phyloP scores from a whole-genome alignment of 2,329 filamentous ascomycete species.

The Zalaria sp. region DNA sequence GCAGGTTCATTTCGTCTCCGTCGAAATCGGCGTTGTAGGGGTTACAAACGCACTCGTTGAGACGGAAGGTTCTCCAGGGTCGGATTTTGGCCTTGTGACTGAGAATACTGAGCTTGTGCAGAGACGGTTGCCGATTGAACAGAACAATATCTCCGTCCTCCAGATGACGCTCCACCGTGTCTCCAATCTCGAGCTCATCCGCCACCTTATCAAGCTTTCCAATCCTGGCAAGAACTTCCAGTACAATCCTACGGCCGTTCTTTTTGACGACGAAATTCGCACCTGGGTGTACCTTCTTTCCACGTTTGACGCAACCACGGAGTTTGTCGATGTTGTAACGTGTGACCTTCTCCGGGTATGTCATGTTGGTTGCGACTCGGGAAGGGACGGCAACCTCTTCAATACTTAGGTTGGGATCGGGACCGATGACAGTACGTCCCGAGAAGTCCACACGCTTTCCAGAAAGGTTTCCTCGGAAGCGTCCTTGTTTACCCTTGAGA shows the following conservation, averaged over 20 bases:
- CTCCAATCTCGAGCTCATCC: conserved; percentile 61
- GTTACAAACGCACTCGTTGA: conserved; percentile 96
- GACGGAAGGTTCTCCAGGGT: conserved; percentile 86
- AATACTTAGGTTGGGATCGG: conserved; percentile 85
- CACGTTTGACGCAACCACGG: conserved; percentile 57
- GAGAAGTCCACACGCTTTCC: conserved; percentile 99
- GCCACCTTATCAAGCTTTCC: conserved; percentile 55
- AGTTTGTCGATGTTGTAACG: conserved; percentile 77
- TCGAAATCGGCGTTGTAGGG: conserved; percentile 99
- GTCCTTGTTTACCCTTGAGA: conserved; percentile 91
- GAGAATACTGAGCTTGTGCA: conserved; percentile 98
- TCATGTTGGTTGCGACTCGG: conserved; percentile 89
- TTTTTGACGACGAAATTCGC: conserved; percentile 67
- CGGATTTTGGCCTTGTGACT: conserved; percentile 87
- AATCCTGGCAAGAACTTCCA: conserved; percentile 38
- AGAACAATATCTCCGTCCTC: conserved; percentile 92
- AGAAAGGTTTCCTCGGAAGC: conserved; percentile 91
- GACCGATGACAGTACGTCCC: conserved; percentile 91
- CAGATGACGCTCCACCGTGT: conserved; percentile 85
- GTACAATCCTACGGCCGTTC: conserved; percentile 54
- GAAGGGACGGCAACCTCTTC: conserved; percentile 87
- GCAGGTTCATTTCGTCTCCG: conserved; percentile 97
- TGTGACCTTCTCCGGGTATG: conserved; percentile 82
- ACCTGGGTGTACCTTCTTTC: conserved; percentile 68
- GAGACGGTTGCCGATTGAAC: conserved; percentile 93